These are phyloP conservation scores for Stenogyne calaminthoides DNA, from an alignment of 305 asterid genomes.

Conservation along the genomic window DNA sequence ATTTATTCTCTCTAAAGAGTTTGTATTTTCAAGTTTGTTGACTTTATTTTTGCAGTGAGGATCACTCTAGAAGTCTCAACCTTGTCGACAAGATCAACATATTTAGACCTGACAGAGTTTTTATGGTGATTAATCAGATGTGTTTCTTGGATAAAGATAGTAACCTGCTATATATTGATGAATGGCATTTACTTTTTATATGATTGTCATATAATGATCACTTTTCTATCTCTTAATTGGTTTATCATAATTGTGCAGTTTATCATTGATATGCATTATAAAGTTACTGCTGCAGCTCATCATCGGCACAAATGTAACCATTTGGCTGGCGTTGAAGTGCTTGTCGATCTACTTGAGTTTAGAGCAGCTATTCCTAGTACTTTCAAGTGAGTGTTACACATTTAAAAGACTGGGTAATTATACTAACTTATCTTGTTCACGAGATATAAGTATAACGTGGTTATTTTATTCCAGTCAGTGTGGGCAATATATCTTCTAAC, in stretches of 20 bases:
- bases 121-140: constrained; percentile 60
- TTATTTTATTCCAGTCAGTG: constrained; percentile 17
- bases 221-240: constrained; percentile 8
- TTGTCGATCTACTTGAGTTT: constrained; percentile 71
- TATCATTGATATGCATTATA: constrained; percentile 86
- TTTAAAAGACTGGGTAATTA: constrained; percentile 18
- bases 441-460: not conserved
- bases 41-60: constrained; percentile 64
- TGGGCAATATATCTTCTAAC: constrained; percentile 8
- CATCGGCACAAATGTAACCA: constrained; percentile 75
- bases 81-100: constrained; percentile 89
- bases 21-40: constrained; percentile 30
- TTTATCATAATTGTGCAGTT: constrained; percentile 59
- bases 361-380: constrained; percentile 90
- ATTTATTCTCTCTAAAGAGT: constrained; percentile 26
- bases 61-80: constrained; percentile 44
- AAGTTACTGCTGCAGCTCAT: constrained; percentile 78
- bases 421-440: not conserved
- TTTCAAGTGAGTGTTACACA: constrained; percentile 63
- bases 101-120: constrained; percentile 96
- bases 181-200: constrained; percentile 14
- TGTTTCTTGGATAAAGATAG: constrained; percentile 12
- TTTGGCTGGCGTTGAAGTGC: constrained; percentile 88
- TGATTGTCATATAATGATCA: constrained; percentile 10
- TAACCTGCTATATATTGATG: constrained; percentile 18